Percentiles rank a stretch among this genome's conserved stretches.
phyloP scores from a whole-genome alignment of 1,284 basidiomycete genomes.

The Filobasidium uniguttulatum region DNA sequence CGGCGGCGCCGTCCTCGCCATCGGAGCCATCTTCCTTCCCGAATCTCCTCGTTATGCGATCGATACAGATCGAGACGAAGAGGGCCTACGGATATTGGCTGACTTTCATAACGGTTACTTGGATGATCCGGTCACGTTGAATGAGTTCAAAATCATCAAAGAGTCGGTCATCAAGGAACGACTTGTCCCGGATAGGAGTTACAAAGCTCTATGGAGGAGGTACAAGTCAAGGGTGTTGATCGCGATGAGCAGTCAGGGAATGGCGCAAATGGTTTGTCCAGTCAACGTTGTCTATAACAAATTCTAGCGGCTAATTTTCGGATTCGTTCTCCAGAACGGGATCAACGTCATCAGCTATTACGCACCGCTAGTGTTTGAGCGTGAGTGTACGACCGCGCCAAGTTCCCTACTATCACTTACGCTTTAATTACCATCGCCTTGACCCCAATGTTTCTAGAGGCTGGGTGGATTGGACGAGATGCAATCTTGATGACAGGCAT shows the following conservation, averaged over 20 bases:
- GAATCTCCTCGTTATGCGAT: conserved; percentile 91
- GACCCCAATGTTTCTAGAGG: conserved; percentile 44
- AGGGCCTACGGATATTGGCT: conserved; percentile 75
- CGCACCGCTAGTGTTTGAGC: conserved; percentile 73
- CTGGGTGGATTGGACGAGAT: conserved; percentile 93
- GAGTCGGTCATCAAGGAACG: conserved; percentile 60
- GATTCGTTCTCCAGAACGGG: conserved; percentile 50
- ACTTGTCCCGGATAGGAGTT: conserved; percentile 71
- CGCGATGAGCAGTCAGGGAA: conserved; percentile 94
- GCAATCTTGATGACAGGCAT: conserved; percentile 96
- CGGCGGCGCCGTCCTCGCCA: conserved; percentile 69
- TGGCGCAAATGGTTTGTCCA: conserved; percentile 75
- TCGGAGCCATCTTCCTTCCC: conserved; percentile 74
- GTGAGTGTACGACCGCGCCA: conserved; percentile 36
- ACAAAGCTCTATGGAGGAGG: conserved; percentile 69
- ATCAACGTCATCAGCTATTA: conserved; percentile 89
- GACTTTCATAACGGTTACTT: conserved; percentile 79
- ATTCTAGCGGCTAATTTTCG: not conserved
- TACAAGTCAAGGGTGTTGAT: conserved; percentile 82
- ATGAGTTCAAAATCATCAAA: conserved; percentile 87
- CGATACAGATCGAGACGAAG: conserved; percentile 70
- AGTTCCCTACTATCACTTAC: not conserved
- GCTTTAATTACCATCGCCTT: not conserved
- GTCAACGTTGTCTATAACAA: not conserved
- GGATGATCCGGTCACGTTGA: conserved; percentile 55